A percentile compares a stretch with the other conserved stretches of the same genome.
These are phyloP conservation scores for Penicillium decumbens DNA, from an alignment of 2,329 filamentous ascomycete genomes.

Conservation along the genomic window DNA sequence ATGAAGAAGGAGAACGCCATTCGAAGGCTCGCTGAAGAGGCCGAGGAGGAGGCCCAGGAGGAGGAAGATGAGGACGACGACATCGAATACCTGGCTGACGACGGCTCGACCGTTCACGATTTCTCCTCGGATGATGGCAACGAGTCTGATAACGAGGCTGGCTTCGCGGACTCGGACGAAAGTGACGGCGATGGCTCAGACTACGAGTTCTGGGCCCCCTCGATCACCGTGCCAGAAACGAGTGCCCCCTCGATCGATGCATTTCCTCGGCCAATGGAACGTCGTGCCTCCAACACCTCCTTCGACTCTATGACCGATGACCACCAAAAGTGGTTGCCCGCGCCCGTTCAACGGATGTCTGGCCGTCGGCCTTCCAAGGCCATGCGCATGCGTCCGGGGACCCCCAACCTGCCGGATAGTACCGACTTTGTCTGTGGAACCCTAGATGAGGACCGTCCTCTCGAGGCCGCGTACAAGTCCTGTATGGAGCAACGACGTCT, in stretches of 20 bases:
- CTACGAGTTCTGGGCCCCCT: slow-evolving; percentile 60
- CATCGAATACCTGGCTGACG: slow-evolving; percentile 61
- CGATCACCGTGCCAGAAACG: slow-evolving; percentile 46
- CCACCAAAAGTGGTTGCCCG: slow-evolving; percentile 29
- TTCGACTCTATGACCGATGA: slow-evolving; percentile 47
- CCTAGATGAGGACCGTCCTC: slow-evolving; percentile 84
- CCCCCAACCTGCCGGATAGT: slow-evolving; percentile 86
- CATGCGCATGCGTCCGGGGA: slow-evolving; percentile 59
- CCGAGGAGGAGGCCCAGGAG: slow-evolving; percentile 80
- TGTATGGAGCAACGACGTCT: slow-evolving; percentile 76
- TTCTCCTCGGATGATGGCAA: slow-evolving; percentile 59
- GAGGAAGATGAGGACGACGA: slow-evolving; percentile 61
- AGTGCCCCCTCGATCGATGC: slow-evolving; percentile 50
- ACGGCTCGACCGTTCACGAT: slow-evolving; percentile 55
- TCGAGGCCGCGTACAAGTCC: slow-evolving; percentile 91
- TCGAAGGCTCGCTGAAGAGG: slow-evolving; percentile 78
- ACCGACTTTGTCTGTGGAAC: slow-evolving; percentile 99
- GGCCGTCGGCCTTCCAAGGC: slow-evolving; percentile 40
- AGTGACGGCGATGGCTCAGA: slow-evolving; percentile 59
- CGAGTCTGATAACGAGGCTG: slow-evolving; percentile 73
- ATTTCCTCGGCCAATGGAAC: slow-evolving; percentile 45
- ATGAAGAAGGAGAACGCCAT: slow-evolving; percentile 86
- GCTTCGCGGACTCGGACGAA: slow-evolving; percentile 66
- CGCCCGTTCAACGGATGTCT: slow-evolving; percentile 25
- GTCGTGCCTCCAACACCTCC: slow-evolving; percentile 51